Evolutionary conservation across 345 rosid genomes (phyloP).

Genomic region (Theobroma cacao): DNA sequence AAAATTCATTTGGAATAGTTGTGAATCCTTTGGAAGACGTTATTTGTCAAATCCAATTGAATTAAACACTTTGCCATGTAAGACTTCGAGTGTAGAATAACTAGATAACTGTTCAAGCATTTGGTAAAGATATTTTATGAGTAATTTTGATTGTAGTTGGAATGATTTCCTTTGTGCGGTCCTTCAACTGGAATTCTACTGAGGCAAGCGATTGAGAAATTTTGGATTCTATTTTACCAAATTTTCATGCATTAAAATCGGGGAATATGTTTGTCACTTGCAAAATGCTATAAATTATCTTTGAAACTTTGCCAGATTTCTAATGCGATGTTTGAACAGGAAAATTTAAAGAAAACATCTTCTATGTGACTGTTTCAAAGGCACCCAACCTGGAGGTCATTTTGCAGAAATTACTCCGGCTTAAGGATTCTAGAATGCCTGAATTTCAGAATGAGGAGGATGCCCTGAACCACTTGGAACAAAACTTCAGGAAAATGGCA

Average conservation of each 20-base stretch:
- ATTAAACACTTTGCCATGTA: neutral
- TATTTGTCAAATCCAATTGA: neutral
- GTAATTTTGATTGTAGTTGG: neutral
- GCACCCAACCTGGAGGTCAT: conserved; percentile 33
- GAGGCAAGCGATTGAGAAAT: neutral
- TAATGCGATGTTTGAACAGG: conserved; percentile 32
- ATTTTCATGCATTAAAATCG: neutral
- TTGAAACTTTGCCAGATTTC: conserved; percentile 6
- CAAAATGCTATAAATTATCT: neutral
- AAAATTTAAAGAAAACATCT: conserved; percentile 43
- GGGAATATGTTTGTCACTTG: neutral
- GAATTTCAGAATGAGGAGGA: conserved; percentile 26
- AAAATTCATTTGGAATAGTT: neutral
- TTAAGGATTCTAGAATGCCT: neutral
- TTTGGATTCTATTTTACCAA: neutral
- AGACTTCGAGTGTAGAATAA: neutral
- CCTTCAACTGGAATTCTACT: neutral
- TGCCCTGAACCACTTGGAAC: conserved; percentile 25
- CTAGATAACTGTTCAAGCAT: neutral
- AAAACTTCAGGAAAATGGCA: conserved; percentile 19
- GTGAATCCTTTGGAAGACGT: neutral
- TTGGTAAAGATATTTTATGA: neutral
- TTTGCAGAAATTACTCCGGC: conserved; percentile 30
- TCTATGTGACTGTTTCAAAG: conserved; percentile 45
- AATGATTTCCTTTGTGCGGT: neutral